These are phyloP conservation scores for Dactylellina cionopaga DNA, from an alignment of 2,329 filamentous ascomycete species.

Conservation along the genomic window DNA sequence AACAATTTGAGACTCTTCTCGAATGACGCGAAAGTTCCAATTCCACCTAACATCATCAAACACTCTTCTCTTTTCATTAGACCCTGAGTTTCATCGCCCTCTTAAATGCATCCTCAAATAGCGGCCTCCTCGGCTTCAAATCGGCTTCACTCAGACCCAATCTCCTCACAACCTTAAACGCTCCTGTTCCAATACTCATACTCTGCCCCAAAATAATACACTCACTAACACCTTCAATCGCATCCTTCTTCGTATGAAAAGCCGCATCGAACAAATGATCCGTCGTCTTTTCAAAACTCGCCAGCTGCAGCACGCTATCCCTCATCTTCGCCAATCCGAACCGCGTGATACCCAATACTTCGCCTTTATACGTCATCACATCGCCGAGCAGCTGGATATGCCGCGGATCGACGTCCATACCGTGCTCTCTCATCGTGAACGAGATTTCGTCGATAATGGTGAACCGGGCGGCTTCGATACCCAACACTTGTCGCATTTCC, in stretches of 20 bases:
- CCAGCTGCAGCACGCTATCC: slow-evolving; percentile 90
- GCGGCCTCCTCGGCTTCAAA: slow-evolving; percentile 67
- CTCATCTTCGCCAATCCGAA: slow-evolving; percentile 97
- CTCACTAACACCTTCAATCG: slow-evolving; percentile 91
- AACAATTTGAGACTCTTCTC: neutral
- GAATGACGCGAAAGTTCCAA: neutral
- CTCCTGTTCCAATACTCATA: slow-evolving; percentile 88
- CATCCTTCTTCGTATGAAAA: slow-evolving; percentile 87
- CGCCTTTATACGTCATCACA: slow-evolving; percentile 99
- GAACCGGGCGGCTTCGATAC: slow-evolving; percentile 83
- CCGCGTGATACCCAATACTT: slow-evolving; percentile 93
- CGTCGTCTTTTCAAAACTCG: slow-evolving; percentile 96
- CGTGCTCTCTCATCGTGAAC: slow-evolving; percentile 79
- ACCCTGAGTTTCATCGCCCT: slow-evolving; percentile 33
- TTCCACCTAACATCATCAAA: neutral
- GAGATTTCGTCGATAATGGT: slow-evolving; percentile 91
- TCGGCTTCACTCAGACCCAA: slow-evolving; percentile 74
- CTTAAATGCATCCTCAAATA: slow-evolving; percentile 72
- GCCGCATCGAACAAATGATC: slow-evolving; percentile 97
- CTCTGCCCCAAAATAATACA: slow-evolving; percentile 98
- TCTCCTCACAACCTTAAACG: slow-evolving; percentile 85
- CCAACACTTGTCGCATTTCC: slow-evolving; percentile 85
- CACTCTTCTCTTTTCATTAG: neutral
- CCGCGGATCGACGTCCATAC: slow-evolving; percentile 93
- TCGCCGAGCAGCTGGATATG: slow-evolving; percentile 98